phyloP scores from a whole-genome alignment of 176 grass and related monocot species.

The Carex cristatella region DNA sequence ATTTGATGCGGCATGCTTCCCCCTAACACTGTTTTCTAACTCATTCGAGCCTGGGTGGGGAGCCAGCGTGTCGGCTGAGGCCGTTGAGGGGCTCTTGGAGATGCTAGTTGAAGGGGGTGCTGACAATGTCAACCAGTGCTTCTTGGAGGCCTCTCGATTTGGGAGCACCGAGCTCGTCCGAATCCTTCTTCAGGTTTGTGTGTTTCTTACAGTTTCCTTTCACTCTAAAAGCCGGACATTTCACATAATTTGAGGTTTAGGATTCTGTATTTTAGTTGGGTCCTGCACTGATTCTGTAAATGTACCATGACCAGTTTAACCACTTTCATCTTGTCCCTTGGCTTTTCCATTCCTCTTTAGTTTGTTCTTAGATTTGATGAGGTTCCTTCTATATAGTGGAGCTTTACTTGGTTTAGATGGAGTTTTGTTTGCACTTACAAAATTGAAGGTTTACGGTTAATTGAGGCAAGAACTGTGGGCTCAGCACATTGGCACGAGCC shows the following conservation, averaged over 20 bases:
- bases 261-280: neutral
- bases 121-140: constrained; percentile 98
- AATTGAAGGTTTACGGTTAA: neutral
- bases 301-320: neutral
- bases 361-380: neutral
- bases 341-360: neutral
- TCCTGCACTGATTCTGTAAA: neutral
- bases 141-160: constrained; percentile 93
- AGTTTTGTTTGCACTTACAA: neutral
- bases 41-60: constrained; percentile 80
- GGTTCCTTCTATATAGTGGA: neutral
- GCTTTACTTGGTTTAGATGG: neutral
- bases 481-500: too few relatives aligned
- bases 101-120: constrained; percentile 94
- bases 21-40: constrained; percentile 87
- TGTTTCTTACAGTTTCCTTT: neutral
- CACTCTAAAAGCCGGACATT: neutral
- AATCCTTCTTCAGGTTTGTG: constrained; percentile 82
- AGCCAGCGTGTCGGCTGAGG: constrained; percentile 57
- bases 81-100: constrained; percentile 75
- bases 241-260: neutral
- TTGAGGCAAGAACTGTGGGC: neutral
- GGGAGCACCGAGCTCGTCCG: constrained; percentile 91
- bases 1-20: constrained; percentile 97
- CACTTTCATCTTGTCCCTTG: neutral